Conservation (phyloP, 2,329 filamentous ascomycete genomes). For the Verruconis gallopava region DNA sequence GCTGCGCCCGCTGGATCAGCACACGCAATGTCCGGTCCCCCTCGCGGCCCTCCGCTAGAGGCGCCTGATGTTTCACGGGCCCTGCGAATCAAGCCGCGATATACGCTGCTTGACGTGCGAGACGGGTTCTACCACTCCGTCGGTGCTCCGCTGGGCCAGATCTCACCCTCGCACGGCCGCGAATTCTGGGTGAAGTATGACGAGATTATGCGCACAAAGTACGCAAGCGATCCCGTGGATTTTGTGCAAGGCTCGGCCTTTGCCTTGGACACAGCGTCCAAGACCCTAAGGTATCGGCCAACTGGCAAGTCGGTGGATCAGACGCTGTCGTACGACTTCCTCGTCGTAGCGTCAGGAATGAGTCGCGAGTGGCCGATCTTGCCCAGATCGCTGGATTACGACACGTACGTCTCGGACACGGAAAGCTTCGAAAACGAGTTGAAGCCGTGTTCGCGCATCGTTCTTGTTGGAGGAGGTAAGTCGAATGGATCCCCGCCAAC, state of each 20-base stretch:
- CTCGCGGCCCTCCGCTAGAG: conserved; percentile 11
- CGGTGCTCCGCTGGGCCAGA: conserved; percentile 59
- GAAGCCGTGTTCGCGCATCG: conserved; percentile 19
- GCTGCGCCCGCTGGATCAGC: conserved; percentile 19
- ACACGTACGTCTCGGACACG: conserved; percentile 51
- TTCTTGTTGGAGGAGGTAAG: conserved; percentile 10
- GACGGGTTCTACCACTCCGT: conserved; percentile 76
- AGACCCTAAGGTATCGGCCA: conserved; percentile 23
- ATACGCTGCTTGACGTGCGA: conserved; percentile 61
- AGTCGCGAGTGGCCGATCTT: conserved; percentile 60
- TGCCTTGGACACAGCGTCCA: conserved; percentile 43
- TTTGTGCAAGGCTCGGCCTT: conserved; percentile 54
- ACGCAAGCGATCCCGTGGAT: conserved; percentile 40
- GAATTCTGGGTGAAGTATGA: conserved; percentile 59
- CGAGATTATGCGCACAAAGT: conserved; percentile 52
- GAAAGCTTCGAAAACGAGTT: conserved; percentile 45
- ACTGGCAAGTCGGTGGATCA: conserved; percentile 2
- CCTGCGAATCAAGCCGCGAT: conserved; percentile 7
- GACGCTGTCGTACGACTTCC: conserved; percentile 50
- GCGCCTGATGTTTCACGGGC: neutral
- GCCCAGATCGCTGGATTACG: conserved; percentile 49
- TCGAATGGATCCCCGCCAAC: conserved; percentile 27
- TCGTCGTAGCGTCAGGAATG: conserved; percentile 60
- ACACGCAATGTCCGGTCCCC: conserved; percentile 26
- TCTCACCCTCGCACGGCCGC: conserved; percentile 47